These are phyloP conservation scores for Actinomortierella ambigua DNA, from an alignment of 371 early-diverging fungal species.

Conservation along the genomic window DNA sequence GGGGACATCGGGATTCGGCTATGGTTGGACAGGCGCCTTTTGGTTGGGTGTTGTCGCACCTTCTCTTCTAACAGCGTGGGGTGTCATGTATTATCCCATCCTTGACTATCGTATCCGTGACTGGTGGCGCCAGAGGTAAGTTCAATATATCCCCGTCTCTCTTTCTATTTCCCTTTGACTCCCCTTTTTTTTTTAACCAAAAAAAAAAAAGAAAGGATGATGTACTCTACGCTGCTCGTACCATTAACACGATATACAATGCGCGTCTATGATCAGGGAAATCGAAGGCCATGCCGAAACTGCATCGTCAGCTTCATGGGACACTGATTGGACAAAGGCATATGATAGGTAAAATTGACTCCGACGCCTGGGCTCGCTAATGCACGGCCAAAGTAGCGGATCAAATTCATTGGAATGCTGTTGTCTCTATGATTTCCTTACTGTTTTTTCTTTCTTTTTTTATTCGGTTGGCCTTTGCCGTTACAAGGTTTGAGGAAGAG, in stretches of 20 bases:
- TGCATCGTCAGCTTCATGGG: slow-evolving; percentile 54
- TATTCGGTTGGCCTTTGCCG: background rate
- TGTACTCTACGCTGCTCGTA: no score
- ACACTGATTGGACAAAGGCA: slow-evolving; percentile 59
- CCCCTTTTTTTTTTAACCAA: no score
- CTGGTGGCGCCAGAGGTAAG: slow-evolving; percentile 49
- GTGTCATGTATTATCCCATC: slow-evolving; percentile 61
- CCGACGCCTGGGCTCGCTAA: no score
- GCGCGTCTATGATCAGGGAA: no score
- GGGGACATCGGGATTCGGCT: slow-evolving; percentile 28
- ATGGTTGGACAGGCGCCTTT: slow-evolving; percentile 33
- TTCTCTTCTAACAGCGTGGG: slow-evolving; percentile 52
- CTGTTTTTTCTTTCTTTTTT: background rate
- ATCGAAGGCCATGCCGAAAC: slow-evolving; percentile 51
- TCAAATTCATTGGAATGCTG: no score
- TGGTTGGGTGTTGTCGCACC: slow-evolving; percentile 63
- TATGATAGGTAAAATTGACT: slow-evolving; percentile 47
- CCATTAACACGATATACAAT: no score
- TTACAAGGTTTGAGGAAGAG: slow-evolving; percentile 54
- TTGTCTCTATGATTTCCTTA: no score
- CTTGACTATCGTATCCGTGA: slow-evolving; percentile 55
- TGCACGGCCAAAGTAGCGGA: no score
- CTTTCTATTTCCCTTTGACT: no score
- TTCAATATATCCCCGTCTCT: no score
- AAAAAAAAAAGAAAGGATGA: no score